Percentiles rank a stretch among this genome's conserved stretches.
These are phyloP conservation scores for Moesziomyces antarcticus DNA, from an alignment of 1,284 basidiomycete species.

Conservation along the genomic window DNA sequence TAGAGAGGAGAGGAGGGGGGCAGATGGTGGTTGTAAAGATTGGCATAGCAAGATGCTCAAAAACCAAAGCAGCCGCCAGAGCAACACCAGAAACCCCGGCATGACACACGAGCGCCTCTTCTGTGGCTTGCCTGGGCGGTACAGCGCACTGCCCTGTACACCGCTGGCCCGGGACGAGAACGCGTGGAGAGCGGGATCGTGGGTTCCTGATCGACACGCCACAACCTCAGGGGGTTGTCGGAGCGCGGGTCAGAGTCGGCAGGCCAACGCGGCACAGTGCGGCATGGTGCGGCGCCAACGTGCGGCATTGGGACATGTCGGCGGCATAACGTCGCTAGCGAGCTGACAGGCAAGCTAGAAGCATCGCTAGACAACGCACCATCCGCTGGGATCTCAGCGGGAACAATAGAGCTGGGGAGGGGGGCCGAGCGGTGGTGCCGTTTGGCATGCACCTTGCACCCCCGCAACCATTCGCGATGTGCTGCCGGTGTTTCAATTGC, in stretches of 20 bases:
- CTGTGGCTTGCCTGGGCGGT: no score
- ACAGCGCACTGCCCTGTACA: background rate
- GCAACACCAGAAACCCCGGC: no score
- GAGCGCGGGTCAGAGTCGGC: no score
- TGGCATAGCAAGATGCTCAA: no score
- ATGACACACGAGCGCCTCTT: no score
- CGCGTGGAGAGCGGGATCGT: background rate
- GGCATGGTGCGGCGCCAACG: background rate
- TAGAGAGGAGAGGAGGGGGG: conserved; percentile 6
- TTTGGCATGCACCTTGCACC: background rate
- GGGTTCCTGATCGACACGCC: conserved; percentile 26
- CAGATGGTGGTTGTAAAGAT: conserved; percentile 1
- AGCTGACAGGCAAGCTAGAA: conserved; percentile 1
- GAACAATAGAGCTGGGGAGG: background rate
- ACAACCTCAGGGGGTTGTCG: background rate
- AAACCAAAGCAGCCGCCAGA: no score
- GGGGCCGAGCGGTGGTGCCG: conserved; percentile 5
- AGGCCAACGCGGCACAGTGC: background rate
- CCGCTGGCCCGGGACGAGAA: background rate
- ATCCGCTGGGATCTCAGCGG: no score
- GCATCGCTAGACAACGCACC: background rate
- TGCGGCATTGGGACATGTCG: conserved; percentile 37
- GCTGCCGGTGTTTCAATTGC: background rate
- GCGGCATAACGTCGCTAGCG: conserved; percentile 14
- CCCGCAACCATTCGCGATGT: background rate